phyloP scores from a whole-genome alignment of 176 grass and related monocot genomes.

The Carex parvula region DNA sequence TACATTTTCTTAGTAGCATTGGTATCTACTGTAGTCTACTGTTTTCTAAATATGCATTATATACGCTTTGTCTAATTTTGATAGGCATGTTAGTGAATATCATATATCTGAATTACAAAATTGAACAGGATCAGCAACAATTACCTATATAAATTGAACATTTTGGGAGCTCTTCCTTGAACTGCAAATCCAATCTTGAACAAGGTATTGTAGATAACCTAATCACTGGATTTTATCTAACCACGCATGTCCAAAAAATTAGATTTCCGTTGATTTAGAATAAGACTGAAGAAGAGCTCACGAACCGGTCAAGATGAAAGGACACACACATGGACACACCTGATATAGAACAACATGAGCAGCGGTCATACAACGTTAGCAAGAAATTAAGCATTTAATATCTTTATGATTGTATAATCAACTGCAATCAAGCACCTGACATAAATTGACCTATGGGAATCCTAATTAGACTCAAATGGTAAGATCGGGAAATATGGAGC shows the following conservation, averaged over 20 bases:
- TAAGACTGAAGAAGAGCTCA: slow-evolving; percentile 11
- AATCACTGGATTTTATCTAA: not conserved
- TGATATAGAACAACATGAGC: not conserved
- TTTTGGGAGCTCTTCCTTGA: not conserved
- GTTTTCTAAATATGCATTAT: not conserved
- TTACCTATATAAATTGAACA: not conserved
- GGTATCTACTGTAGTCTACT: not conserved
- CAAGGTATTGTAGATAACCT: not conserved
- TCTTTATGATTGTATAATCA: not conserved
- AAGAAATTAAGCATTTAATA: not conserved
- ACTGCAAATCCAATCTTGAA: not conserved
- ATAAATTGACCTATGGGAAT: not conserved
- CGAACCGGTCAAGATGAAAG: not conserved
- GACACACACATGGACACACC: not conserved
- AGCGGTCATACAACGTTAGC: not conserved
- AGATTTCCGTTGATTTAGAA: not conserved
- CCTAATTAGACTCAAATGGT: not conserved
- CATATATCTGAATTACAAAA: slow-evolving; percentile 4
- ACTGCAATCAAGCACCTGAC: not conserved
- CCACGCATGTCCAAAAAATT: not conserved
- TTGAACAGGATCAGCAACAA: not conserved
- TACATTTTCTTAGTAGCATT: slow-evolving; percentile 4
- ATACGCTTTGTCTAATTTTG: not conserved
- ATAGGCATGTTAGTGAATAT: slow-evolving; percentile 6
- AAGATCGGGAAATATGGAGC: not conserved